phyloP scores from a whole-genome alignment of 164 flowering plant species.

The Umbilicus rupestris region DNA sequence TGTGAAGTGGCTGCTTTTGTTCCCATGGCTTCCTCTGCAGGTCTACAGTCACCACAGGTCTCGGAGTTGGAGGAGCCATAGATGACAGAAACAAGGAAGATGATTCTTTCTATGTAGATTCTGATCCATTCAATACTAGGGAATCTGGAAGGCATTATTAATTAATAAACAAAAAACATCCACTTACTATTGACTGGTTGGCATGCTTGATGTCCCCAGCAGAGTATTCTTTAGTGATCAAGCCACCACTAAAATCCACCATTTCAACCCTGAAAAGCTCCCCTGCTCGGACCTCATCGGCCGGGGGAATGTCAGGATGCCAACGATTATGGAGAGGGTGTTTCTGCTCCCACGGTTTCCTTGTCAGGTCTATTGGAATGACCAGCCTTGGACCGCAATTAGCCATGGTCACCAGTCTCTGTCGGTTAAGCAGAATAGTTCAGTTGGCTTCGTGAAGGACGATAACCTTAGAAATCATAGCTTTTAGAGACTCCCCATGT shows the following conservation, averaged over 20 bases:
- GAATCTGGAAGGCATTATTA: slow-evolving; percentile 11
- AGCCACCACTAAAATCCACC: slow-evolving; percentile 83
- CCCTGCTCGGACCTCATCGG: slow-evolving; percentile 45
- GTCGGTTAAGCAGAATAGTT: too few relatives aligned
- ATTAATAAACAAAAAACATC: slow-evolving; percentile 18
- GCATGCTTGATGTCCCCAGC: slow-evolving; percentile 48
- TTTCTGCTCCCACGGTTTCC: slow-evolving; percentile 73
- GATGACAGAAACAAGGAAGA: slow-evolving; percentile 4
- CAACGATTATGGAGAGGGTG: slow-evolving; percentile 83
- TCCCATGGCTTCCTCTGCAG: slow-evolving; percentile 73
- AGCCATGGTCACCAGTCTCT: slow-evolving; percentile 24
- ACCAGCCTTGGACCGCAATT: slow-evolving; percentile 32
- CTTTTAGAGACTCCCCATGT: too few relatives aligned
- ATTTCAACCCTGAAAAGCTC: slow-evolving; percentile 68
- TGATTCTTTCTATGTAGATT: neutral
- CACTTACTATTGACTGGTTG: slow-evolving; percentile 66
- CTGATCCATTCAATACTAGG: neutral
- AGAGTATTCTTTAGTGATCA: slow-evolving; percentile 40
- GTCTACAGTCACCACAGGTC: slow-evolving; percentile 51
- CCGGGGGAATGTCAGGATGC: slow-evolving; percentile 75
- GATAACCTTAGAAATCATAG: too few relatives aligned
- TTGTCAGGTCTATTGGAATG: slow-evolving; percentile 51
- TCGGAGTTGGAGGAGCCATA: slow-evolving; percentile 80
- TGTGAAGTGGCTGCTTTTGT: slow-evolving; percentile 64
- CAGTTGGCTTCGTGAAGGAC: too few relatives aligned